Evolutionary conservation across 495 filamentous ascomycete species (phyloP).

Genomic region (Penicillium paxilli): DNA sequence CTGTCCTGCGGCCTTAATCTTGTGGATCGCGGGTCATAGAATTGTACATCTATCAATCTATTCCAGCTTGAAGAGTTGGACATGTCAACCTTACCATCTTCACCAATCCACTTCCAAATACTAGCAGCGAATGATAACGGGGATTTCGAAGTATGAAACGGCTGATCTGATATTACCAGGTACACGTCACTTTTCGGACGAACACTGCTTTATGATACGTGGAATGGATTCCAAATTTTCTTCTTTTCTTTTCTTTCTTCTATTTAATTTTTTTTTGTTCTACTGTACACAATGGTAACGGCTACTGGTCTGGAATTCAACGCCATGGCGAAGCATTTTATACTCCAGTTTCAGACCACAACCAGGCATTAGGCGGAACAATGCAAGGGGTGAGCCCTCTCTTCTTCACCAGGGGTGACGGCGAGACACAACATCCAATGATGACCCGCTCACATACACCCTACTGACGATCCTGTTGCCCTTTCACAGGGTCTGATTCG

Average conservation of each 20-base stretch:
- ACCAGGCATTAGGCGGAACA: constrained; percentile 19
- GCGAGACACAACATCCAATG: constrained; percentile 33
- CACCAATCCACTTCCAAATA: no score
- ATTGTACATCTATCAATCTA: constrained; percentile 3
- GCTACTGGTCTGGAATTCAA: neutral
- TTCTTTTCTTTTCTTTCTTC: no score
- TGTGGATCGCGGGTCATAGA: neutral
- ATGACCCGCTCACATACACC: constrained; percentile 26
- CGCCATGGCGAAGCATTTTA: constrained; percentile 29
- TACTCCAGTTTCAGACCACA: constrained; percentile 22
- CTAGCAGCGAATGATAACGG: neutral
- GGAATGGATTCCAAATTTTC: neutral
- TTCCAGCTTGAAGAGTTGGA: neutral
- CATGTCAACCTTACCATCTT: constrained; percentile 5
- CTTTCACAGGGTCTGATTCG: constrained; percentile 31
- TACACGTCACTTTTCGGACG: neutral
- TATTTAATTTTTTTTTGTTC: no score
- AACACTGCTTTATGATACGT: neutral
- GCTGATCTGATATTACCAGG: neutral
- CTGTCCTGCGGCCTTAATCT: constrained; percentile 4
- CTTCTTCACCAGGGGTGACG: constrained; percentile 21
- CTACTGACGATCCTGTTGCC: constrained; percentile 26
- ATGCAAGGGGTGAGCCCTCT: constrained; percentile 15
- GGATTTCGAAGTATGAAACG: neutral
- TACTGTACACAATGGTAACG: neutral